A percentile compares a stretch with the other conserved stretches of the same genome.
These are phyloP conservation scores for Dendrobium nobile DNA, from an alignment of 106 monocot species.

Conservation along the genomic window DNA sequence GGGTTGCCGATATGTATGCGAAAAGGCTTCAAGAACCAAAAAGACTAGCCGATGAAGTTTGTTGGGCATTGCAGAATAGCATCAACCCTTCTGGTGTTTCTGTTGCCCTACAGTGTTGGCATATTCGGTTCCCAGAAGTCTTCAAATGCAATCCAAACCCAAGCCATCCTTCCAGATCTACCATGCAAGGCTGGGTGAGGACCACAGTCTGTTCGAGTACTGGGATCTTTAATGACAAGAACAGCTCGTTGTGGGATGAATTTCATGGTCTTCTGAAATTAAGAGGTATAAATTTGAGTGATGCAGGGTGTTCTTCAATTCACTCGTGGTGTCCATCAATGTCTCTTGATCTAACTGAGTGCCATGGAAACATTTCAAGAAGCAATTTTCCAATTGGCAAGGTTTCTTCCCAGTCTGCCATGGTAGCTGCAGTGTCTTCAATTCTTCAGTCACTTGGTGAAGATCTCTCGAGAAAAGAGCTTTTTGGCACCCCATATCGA, in stretches of 20 bases:
- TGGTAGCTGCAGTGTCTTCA: conserved; percentile 55
- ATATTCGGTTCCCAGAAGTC: conserved; percentile 52
- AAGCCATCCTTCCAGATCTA: not conserved
- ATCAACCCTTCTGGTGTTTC: conserved; percentile 83
- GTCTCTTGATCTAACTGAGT: conserved; percentile 16
- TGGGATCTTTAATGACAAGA: conserved; percentile 50
- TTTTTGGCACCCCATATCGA: conserved; percentile 67
- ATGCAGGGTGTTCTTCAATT: not conserved
- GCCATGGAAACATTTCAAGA: too few relatives aligned
- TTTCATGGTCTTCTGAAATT: conserved; percentile 57
- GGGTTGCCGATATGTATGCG: conserved; percentile 85
- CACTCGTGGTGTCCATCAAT: conserved; percentile 69
- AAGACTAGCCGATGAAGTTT: conserved; percentile 70
- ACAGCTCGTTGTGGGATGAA: conserved; percentile 44
- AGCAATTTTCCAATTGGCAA: too few relatives aligned
- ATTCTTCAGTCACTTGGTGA: conserved; percentile 68
- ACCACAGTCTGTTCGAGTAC: conserved; percentile 44
- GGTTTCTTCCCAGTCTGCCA: conserved; percentile 19
- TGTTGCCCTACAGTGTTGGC: conserved; percentile 80
- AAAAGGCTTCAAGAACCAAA: conserved; percentile 86
- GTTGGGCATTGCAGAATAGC: conserved; percentile 53
- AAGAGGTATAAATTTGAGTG: conserved; percentile 34
- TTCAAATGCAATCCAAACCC: not conserved
- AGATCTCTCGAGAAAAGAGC: conserved; percentile 70
- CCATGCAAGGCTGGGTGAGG: conserved; percentile 42